Evolutionary conservation across 257 asterid genomes (phyloP).

Genomic region (Solanum gracilifrons): DNA sequence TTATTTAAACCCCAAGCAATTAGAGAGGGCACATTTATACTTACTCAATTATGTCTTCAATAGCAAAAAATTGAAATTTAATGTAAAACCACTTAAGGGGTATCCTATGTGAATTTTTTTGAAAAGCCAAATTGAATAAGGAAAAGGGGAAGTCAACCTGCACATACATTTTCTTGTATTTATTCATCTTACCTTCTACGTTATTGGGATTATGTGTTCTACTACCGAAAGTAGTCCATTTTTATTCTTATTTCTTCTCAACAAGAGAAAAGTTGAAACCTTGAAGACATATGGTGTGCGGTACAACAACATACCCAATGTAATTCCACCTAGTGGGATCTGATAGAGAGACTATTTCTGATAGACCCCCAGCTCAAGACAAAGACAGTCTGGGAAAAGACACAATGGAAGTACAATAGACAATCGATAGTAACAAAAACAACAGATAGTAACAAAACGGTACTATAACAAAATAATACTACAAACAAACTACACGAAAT

Average conservation of each 20-base stretch:
- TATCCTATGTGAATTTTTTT: background rate
- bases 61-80: background rate
- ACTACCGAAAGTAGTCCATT: background rate
- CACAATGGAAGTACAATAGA: background rate
- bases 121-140: background rate
- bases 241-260: background rate
- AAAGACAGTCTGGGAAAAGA: background rate
- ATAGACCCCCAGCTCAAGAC: background rate
- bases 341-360: background rate
- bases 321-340: background rate
- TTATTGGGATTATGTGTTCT: background rate
- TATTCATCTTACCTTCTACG: background rate
- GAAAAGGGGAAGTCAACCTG: background rate
- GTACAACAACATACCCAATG: background rate
- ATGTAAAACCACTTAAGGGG: background rate
- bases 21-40: background rate
- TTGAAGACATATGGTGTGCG: background rate
- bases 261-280: background rate
- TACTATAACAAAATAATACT: background rate
- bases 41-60: background rate
- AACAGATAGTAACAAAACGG: background rate
- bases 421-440: background rate
- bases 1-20: background rate
- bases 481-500: background rate
- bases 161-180: background rate